Evolutionary conservation across 768 basidiomycete genomes (phyloP), one percentile per base, ranked within the genome.

Genomic region (Boletus subparvulus): DNA sequence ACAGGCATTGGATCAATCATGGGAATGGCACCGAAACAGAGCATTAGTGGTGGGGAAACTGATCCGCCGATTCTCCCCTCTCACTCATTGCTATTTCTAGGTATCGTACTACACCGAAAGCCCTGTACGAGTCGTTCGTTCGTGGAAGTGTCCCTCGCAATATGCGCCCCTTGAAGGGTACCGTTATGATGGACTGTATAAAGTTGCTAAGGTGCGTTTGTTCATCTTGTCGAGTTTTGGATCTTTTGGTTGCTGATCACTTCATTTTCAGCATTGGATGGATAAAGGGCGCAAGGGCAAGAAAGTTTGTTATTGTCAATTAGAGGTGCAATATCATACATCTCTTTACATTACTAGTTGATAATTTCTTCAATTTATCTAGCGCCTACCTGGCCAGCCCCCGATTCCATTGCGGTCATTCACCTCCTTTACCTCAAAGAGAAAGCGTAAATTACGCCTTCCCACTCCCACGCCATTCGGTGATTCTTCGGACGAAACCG

Each of bases 181-280:
- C 35, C 72, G 71, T 3, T 72, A 73, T 28, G 71, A 74, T 32
- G 71, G 71, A 17, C 41, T 72, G 3, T 72, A 72, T 46, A 70
- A 35, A 30, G 59, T 72, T 6, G 28, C 59, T 4, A 37, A 46
- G 3, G 73, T 74, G 28, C 42, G 59, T 42, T 17, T 35, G 13
- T 47, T 13, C 4, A n/a, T 33, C 21, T 30, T 12, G 4, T 47
- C 26, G 26, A 32, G 32, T 11, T 32, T 32, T 8, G 4, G 6
- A 32, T 10, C 32, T 28, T 47, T 49, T 17, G 2, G 26, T 26
- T 37, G 12, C 14, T 42, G 2, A 58, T 40, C 9, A 45, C 49
- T 47, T 41, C 10, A 8, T 16, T 26, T 11, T 17, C 33, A 70
- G 69, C 54, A 11, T 32, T 70, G 69, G 69, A 58, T 59, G 17